Evolutionary conservation across 108 stramenopile genomes (phyloP), one percentile per base, ranked within the genome.

Genomic region (Tribonema minus): DNA sequence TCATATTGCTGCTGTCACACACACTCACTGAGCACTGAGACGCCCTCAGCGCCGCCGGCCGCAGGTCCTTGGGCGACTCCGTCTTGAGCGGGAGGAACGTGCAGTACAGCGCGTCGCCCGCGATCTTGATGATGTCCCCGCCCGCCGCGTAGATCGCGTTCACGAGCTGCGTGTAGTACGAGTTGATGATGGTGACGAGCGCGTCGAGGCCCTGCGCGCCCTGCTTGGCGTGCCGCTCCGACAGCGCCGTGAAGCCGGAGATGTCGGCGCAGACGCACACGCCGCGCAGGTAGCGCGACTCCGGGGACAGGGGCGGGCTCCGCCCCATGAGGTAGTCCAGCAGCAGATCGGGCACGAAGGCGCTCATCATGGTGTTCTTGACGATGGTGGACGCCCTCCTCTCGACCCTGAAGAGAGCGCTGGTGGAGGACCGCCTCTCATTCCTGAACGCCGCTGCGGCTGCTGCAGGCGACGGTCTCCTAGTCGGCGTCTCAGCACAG

Each of bases 111-210:
- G 81, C 81, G 33, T 83, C 82, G 5, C 82, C 82, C 9, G 82
- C 82, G 25, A 83, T 80, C 68, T 83, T 82, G 65, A 83, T 83
- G 34, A 83, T 71, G 39, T 83, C 82, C 0, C 82, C 82, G 3
- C 80, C 82, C 29, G 65, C 68, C 23, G 37, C 35, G 33, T 83
- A 79, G 9, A 83, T 69, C 7, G 38, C 68, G 40, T 81, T 80
- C 20, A 83, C 70, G 34, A 83, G 26, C 15, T 72, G 36, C 2
- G 32, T 74, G 65, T 78, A 75, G 67, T 83, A 83, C 34, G 36
- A 35, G 71, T 83, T 82, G 36, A 81, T 83, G 0, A 72, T 61
- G 58, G 34, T 67, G 27, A 74, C 74, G 9, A 76, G n/a, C 25
- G 72, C 28, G 36, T 76, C 75, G 26, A 76, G 72, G 29, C 75